phyloP scores from a whole-genome alignment of 2,329 filamentous ascomycete species.

The Rhinocladiella similis region DNA sequence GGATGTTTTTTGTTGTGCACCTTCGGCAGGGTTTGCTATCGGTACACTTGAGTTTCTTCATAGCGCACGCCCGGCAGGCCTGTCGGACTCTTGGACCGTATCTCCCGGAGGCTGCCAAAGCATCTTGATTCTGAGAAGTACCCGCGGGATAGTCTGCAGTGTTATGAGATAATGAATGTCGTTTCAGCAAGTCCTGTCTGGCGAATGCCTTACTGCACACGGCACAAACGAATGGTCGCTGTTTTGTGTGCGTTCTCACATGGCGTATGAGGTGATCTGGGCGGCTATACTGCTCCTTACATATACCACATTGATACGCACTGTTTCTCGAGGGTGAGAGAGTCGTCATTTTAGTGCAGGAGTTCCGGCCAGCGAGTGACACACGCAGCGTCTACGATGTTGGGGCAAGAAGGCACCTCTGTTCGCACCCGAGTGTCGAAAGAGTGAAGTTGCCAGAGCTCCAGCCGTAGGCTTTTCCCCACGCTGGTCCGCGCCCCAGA shows the following conservation, averaged over 20 bases:
- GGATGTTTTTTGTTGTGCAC: slow-evolving; percentile 51
- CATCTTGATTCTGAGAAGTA: slow-evolving; percentile 21
- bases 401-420: neutral
- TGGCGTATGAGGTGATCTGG: slow-evolving; percentile 56
- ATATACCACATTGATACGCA: slow-evolving; percentile 49
- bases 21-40: slow-evolving; percentile 56
- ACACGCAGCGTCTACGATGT: no score
- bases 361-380: neutral
- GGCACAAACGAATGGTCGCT: slow-evolving; percentile 37
- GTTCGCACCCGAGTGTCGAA: neutral
- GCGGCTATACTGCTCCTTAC: slow-evolving; percentile 52
- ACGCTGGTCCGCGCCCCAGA: no score
- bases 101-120: neutral
- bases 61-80: slow-evolving; percentile 54
- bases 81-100: slow-evolving; percentile 42
- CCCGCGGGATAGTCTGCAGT: slow-evolving; percentile 37
- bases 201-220: slow-evolving; percentile 37
- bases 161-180: slow-evolving; percentile 44
- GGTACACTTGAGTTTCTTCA: slow-evolving; percentile 55
- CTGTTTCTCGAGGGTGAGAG: neutral
- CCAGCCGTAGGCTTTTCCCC: no score
- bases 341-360: neutral
- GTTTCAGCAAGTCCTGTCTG: slow-evolving; percentile 49
- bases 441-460: no score
- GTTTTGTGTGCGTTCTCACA: slow-evolving; percentile 48